Conservation (phyloP, 1,139 yeast genomes). For the Sugiyamaella pinicola region DNA sequence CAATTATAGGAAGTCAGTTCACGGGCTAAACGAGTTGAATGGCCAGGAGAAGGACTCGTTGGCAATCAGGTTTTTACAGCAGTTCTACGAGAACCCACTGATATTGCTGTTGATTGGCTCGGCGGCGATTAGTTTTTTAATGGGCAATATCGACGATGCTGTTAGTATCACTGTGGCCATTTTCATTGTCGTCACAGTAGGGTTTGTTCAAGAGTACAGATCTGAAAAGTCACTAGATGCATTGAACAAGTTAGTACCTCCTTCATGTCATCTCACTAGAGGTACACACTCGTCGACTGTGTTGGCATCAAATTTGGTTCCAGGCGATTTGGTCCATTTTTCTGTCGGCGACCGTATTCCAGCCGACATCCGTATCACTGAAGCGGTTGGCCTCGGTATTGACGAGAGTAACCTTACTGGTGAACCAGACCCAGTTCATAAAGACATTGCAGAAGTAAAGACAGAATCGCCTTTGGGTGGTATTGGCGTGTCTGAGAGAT, state of each 20-base stretch:
- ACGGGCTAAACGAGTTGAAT: constrained; percentile 76
- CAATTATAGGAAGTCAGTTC: constrained; percentile 64
- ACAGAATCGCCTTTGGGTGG: constrained; percentile 39
- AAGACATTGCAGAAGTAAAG: constrained; percentile 49
- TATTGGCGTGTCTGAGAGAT: constrained; percentile 64
- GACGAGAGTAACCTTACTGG: constrained; percentile 96
- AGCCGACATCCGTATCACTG: constrained; percentile 81
- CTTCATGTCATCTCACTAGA: constrained; percentile 86
- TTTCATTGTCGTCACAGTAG: constrained; percentile 87
- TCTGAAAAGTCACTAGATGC: constrained; percentile 94
- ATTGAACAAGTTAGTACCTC: constrained; percentile 87
- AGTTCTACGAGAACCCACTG: constrained; percentile 86
- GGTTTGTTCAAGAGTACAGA: constrained; percentile 93
- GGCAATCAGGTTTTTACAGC: constrained; percentile 66
- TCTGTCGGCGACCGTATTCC: constrained; percentile 93
- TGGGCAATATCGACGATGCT: constrained; percentile 95
- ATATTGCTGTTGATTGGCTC: constrained; percentile 85
- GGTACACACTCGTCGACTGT: constrained; percentile 67
- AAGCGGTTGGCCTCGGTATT: constrained; percentile 73
- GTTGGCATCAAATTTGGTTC: constrained; percentile 82
- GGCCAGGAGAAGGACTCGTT: constrained; percentile 77
- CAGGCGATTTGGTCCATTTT: constrained; percentile 90
- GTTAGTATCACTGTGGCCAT: constrained; percentile 81
- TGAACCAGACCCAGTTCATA: constrained; percentile 83
- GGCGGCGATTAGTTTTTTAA: constrained; percentile 76